Conservation (phyloP, 2,329 filamentous ascomycete genomes). For the Cladosporium sp. region DNA sequence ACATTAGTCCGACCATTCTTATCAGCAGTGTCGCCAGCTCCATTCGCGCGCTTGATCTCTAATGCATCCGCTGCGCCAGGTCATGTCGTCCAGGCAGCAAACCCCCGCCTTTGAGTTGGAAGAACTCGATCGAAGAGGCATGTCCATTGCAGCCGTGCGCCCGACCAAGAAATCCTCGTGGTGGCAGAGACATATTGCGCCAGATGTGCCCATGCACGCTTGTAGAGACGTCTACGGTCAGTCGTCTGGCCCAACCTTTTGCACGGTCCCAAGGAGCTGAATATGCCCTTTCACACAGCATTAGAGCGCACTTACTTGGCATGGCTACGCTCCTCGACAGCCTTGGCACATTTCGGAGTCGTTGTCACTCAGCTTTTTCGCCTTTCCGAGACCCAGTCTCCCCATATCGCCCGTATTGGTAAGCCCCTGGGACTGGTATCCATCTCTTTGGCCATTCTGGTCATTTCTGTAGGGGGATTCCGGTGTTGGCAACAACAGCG, state of each 20-base stretch:
- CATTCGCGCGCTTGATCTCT: background rate
- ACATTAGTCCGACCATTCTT: background rate
- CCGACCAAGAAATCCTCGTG: slow-evolving; percentile 3
- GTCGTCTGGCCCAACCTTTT: slow-evolving; percentile 1
- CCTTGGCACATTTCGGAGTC: slow-evolving; percentile 2
- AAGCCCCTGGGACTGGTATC: background rate
- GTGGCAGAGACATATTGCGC: slow-evolving; percentile 3
- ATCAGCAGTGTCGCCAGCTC: slow-evolving; percentile 1
- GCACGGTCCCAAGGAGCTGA: background rate
- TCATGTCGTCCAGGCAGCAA: slow-evolving; percentile 1
- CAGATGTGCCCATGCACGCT: background rate
- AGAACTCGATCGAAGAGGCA: slow-evolving; percentile 3
- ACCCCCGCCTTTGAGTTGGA: slow-evolving; percentile 1
- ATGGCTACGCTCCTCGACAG: slow-evolving; percentile 1
- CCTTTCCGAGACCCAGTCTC: slow-evolving; percentile 2
- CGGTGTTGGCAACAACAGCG: slow-evolving; percentile 1
- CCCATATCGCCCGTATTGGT: background rate
- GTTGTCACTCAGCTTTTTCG: slow-evolving; percentile 2
- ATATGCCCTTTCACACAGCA: slow-evolving; percentile 3
- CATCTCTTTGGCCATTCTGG: slow-evolving; percentile 3
- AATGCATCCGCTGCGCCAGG: background rate
- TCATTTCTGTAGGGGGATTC: slow-evolving; percentile 2
- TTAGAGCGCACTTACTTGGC: slow-evolving; percentile 1
- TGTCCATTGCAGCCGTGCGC: background rate
- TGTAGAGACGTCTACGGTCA: slow-evolving; percentile 1